Conservation (phyloP, 2,329 filamentous ascomycete species). For the Microdochium trichocladiopsis region DNA sequence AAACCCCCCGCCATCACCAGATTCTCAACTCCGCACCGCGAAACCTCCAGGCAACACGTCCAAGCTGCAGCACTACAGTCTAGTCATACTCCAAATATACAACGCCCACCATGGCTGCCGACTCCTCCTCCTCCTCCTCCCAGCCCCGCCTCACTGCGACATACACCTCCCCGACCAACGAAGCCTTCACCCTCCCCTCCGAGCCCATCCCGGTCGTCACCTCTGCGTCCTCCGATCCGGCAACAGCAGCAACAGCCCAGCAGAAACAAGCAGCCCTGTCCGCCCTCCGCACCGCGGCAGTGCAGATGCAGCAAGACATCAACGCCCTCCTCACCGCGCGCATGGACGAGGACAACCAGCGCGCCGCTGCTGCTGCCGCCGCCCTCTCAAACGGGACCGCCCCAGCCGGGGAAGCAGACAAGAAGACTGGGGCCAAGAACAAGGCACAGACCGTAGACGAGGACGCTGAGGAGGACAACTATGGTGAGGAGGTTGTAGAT, state of each 20-base stretch:
- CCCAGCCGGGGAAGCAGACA: not conserved
- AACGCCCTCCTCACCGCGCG: conserved; percentile 65
- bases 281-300: conserved; percentile 49
- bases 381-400: conserved; percentile 1
- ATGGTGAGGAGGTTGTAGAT: conserved; percentile 73
- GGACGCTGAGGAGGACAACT: conserved; percentile 64
- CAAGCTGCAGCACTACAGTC: no score
- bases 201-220: conserved; percentile 24
- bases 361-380: conserved; percentile 25
- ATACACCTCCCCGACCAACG: conserved; percentile 46
- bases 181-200: conserved; percentile 33
- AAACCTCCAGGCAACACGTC: no score
- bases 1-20: no score
- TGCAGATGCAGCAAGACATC: conserved; percentile 55
- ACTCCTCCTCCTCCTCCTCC: not conserved
- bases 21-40: no score
- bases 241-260: conserved; percentile 9
- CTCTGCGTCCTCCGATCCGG: conserved; percentile 8
- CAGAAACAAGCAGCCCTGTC: conserved; percentile 53
- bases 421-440: conserved; percentile 11
- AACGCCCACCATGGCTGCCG: not conserved
- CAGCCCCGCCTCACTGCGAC: conserved; percentile 32
- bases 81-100: no score
- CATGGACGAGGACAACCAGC: conserved; percentile 66
- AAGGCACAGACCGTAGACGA: conserved; percentile 39